Evolutionary conservation across 139 green algal genomes (phyloP).

Genomic region (Pycnococcus provasolii): DNA sequence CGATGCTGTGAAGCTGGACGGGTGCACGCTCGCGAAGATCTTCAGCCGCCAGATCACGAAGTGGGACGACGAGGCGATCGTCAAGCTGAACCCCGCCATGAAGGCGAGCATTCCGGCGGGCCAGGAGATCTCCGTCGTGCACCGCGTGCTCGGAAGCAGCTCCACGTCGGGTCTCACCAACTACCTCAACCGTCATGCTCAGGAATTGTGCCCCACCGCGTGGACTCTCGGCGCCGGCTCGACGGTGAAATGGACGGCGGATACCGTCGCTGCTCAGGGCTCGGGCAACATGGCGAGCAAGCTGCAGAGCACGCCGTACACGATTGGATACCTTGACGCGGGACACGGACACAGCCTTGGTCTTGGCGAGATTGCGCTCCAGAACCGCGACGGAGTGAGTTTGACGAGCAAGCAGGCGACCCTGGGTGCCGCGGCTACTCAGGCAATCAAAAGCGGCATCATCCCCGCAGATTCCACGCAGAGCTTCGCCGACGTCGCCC

Average conservation of each 20-base stretch:
- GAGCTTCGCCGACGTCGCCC: neutral
- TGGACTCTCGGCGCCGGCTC: slow-evolving; percentile 9
- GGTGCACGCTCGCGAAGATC: slow-evolving; percentile 27
- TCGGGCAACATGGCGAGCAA: slow-evolving; percentile 7
- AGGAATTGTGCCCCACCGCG: neutral
- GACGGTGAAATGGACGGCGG: neutral
- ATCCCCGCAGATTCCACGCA: neutral
- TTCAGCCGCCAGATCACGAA: slow-evolving; percentile 25
- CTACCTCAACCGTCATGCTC: slow-evolving; percentile 20
- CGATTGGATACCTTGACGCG: slow-evolving; percentile 30
- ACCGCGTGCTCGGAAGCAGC: slow-evolving; percentile 20
- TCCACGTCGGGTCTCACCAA: slow-evolving; percentile 16
- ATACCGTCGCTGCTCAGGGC: slow-evolving; percentile 11
- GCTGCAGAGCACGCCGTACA: slow-evolving; percentile 17
- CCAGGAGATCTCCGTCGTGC: slow-evolving; percentile 24
- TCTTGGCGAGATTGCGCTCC: slow-evolving; percentile 20
- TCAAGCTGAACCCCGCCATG: slow-evolving; percentile 25
- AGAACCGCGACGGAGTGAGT: slow-evolving; percentile 25
- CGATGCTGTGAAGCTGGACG: slow-evolving; percentile 13
- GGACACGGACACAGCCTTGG: slow-evolving; percentile 13
- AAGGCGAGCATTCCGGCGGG: slow-evolving; percentile 1
- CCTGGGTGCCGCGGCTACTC: neutral
- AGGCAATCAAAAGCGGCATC: slow-evolving; percentile 6
- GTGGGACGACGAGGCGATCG: slow-evolving; percentile 32
- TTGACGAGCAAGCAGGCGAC: slow-evolving; percentile 17